Percentiles rank a stretch among this genome's conserved stretches.
Evolutionary conservation across 176 grass and related monocot species (phyloP).

Genomic region (Oryza glumipatula): DNA sequence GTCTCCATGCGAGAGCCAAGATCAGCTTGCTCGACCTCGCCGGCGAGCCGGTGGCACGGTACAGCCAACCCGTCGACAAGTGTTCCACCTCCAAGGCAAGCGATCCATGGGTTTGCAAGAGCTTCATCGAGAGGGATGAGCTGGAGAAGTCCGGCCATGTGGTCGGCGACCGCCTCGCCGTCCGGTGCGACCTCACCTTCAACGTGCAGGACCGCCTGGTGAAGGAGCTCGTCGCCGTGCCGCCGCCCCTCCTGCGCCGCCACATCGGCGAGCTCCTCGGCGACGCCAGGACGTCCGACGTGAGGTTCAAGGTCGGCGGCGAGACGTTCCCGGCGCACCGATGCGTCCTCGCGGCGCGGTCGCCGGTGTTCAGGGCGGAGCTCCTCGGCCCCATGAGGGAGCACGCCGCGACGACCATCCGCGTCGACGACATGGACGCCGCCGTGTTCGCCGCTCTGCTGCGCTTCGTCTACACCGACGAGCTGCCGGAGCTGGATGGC

Average conservation of each 20-base stretch:
- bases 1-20: background rate
- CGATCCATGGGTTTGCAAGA: too few species aligned
- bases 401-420: background rate
- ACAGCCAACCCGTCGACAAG: too few species aligned
- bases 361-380: constrained; percentile 41
- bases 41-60: background rate
- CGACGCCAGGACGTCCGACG: background rate
- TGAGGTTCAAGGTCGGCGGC: constrained; percentile 30
- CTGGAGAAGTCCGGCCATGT: background rate
- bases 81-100: too few species aligned
- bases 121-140: background rate
- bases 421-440: constrained; percentile 31
- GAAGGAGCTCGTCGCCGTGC: background rate
- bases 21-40: background rate
- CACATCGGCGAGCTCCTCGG: constrained; percentile 25
- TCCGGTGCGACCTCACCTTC: constrained; percentile 23
- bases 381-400: constrained; percentile 39
- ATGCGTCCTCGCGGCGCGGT: constrained; percentile 39
- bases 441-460: constrained; percentile 36
- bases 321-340: constrained; percentile 31
- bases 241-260: background rate
- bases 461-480: constrained; percentile 46
- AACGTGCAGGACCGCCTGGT: background rate
- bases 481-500: background rate
- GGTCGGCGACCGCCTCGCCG: constrained; percentile 6